Percentiles rank a stretch among this genome's conserved stretches.
Conservation (phyloP, 2,329 filamentous ascomycete genomes). For the Aspergillus sp. region DNA sequence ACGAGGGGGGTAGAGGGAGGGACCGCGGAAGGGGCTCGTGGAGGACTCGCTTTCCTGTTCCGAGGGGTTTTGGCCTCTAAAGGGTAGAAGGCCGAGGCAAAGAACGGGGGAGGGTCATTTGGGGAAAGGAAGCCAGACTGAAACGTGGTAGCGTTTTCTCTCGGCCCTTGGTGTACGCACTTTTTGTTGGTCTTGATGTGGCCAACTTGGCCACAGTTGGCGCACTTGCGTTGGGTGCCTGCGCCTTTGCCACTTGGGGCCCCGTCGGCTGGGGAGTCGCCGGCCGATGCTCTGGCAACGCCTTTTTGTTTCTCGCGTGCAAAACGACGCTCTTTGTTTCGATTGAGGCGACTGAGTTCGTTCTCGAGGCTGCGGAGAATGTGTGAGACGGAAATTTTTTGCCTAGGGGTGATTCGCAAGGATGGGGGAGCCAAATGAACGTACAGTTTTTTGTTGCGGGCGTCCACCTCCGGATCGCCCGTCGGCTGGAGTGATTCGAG, state of each 20-base stretch:
- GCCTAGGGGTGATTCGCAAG: not conserved
- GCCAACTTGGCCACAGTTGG: constrained; percentile 93
- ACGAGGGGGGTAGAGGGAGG: not conserved
- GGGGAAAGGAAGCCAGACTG: constrained; percentile 3
- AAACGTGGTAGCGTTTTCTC: not conserved
- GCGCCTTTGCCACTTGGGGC: constrained; percentile 60
- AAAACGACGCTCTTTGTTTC: constrained; percentile 86
- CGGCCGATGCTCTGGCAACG: constrained; percentile 46
- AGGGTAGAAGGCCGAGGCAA: constrained; percentile 26
- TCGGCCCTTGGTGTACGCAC: constrained; percentile 48
- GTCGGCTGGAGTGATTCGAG: constrained; percentile 63
- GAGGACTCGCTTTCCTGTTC: not conserved
- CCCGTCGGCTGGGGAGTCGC: constrained; percentile 43
- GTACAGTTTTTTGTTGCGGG: constrained; percentile 59
- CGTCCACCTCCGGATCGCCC: constrained; percentile 65
- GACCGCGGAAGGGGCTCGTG: not conserved
- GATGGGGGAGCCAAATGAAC: constrained; percentile 13
- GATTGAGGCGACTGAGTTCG: constrained; percentile 80
- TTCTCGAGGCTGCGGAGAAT: constrained; percentile 57
- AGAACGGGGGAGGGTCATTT: constrained; percentile 10
- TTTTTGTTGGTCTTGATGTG: constrained; percentile 99
- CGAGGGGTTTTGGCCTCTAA: not conserved
- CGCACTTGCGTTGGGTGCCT: constrained; percentile 77
- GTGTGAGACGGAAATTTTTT: not conserved
- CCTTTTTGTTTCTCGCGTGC: constrained; percentile 89